Base-by-base conservation (phyloP, 1,139 yeast genomes). In the Hansenula lynferdii region DNA sequence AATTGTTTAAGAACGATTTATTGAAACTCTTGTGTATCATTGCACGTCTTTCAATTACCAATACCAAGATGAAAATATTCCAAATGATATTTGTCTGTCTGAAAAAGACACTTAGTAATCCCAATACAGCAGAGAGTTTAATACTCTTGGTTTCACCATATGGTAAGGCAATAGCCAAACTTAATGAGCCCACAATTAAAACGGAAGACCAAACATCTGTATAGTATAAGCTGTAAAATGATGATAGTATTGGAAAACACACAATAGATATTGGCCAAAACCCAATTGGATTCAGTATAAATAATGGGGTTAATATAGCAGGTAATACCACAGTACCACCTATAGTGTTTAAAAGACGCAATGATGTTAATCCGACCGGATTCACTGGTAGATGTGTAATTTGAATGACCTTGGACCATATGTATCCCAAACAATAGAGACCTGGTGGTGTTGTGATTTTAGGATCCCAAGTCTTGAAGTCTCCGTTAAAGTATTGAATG, bases 401-500 rank as follows among this genome's bases (percentile, higher is more conserved):
- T 28, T 40, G 54, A 50, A 29, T 67, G 31, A 2, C 62, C 20
- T 42, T 69, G 60, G 34, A 72, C 58, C 53, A 77, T 6, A 62
- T 38, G 45, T 70, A 72, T 1, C 90, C 95, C 9, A 89, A 53
- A 9, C 72, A 47, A 54, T 92, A 92, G 27, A 92, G 64, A 0
- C 98, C 99, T 1, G 98, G 98, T 2, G 98, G 98, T 0, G 98
- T 92, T 4, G 98, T 92, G 57, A 94, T 87, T 57, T 90, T 92
- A 26, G 79, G 70, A 58, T 92, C 92, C 97, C 97, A 92, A 1
- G 65, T 54, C 12, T 47, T 43, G 62, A 80, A 87, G 35, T 76
- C 65, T 11, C 82, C 82, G 1, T 61, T 51, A 44, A 89, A 75
- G 56, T 85, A 90, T 27, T 66, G 68, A 42, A 76, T 69, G 11